Conservation (phyloP, 2,329 filamentous ascomycete species). For the Aspergillus niger region DNA sequence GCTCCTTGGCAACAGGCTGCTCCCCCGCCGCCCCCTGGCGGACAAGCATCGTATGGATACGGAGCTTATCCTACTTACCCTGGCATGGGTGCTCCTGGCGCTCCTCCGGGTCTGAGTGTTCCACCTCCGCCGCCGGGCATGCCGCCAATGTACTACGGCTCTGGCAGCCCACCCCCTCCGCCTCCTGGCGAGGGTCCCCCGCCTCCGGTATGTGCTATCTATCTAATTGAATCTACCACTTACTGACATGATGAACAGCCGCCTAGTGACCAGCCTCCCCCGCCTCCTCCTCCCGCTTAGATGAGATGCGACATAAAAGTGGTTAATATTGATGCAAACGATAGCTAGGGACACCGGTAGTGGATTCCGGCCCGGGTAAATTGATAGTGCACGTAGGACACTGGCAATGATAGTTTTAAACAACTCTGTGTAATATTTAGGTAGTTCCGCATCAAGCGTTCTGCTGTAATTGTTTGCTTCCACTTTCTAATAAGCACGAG, state of each 20-base stretch:
- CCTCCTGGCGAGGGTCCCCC: constrained; percentile 46
- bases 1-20: constrained; percentile 68
- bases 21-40: constrained; percentile 45
- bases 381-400: background rate
- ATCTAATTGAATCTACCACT: background rate
- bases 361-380: background rate
- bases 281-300: constrained; percentile 58
- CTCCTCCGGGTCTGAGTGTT: constrained; percentile 47
- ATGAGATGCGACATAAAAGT: background rate
- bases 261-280: constrained; percentile 61
- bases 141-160: constrained; percentile 42
- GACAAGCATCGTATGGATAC: constrained; percentile 59
- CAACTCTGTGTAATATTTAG: background rate
- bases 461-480: background rate
- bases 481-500: background rate
- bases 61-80: constrained; percentile 51
- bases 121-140: constrained; percentile 52
- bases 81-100: constrained; percentile 57
- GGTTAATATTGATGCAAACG: background rate
- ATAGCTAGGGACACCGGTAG: constrained; percentile 2
- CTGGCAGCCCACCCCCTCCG: constrained; percentile 42
- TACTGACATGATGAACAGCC: constrained; percentile 28
- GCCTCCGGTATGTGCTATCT: constrained; percentile 40
- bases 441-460: background rate
- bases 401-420: background rate